Evolutionary conservation across 305 asterid species (phyloP).

Genomic region (Fraxinus velutina): DNA sequence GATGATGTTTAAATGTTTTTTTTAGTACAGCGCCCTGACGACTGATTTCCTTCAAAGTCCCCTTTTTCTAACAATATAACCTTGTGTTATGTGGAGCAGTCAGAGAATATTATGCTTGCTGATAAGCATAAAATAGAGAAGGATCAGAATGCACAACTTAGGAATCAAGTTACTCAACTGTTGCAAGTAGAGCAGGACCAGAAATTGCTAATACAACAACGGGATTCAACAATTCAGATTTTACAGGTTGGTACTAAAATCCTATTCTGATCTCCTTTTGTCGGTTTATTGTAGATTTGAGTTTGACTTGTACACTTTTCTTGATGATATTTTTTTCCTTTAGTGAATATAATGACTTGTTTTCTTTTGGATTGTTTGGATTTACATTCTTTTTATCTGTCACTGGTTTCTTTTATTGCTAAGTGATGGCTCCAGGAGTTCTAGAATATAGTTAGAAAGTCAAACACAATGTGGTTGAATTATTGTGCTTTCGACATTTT

Average conservation of each 20-base stretch:
- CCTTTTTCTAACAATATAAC: constrained; percentile 22
- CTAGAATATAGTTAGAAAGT: not conserved
- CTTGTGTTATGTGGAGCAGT: constrained; percentile 48
- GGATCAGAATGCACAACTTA: constrained; percentile 76
- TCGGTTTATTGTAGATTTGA: not conserved
- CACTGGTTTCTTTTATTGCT: constrained; percentile 3
- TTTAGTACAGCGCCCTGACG: not conserved
- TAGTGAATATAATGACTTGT: not conserved
- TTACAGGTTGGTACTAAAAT: constrained; percentile 60
- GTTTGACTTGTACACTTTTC: not conserved
- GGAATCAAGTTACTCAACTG: constrained; percentile 73
- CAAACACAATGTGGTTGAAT: not conserved
- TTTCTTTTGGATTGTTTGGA: not conserved
- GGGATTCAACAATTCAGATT: constrained; percentile 72
- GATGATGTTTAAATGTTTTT: constrained; percentile 7
- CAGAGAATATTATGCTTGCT: constrained; percentile 67
- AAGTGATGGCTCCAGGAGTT: not conserved
- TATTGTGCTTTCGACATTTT: not conserved
- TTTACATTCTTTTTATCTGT: not conserved
- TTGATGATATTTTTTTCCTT: constrained; percentile 3
- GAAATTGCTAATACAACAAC: constrained; percentile 69
- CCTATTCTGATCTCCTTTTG: constrained; percentile 14
- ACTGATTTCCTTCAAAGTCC: constrained; percentile 17
- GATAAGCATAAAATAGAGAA: constrained; percentile 80
- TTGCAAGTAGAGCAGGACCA: constrained; percentile 77